Evolutionary conservation across 1,284 basidiomycete species (phyloP).

Genomic region (Ceratobasidium sp.): DNA sequence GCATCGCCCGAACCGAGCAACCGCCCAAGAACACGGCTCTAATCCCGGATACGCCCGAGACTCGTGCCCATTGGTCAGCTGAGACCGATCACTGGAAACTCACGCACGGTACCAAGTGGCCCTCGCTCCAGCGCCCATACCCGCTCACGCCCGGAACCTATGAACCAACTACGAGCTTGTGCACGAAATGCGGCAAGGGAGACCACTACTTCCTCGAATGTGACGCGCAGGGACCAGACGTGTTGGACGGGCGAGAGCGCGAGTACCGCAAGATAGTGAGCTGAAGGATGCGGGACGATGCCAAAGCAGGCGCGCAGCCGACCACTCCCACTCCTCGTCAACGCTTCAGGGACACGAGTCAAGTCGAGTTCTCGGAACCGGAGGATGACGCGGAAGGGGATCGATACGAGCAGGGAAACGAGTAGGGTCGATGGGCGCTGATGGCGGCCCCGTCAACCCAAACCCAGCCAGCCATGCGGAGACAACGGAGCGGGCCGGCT

Average conservation of each 20-base stretch:
- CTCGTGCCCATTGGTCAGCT: background rate
- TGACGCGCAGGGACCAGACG: background rate
- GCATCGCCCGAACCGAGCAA: background rate
- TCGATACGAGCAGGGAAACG: background rate
- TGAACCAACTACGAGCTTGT: slow-evolving; percentile 7
- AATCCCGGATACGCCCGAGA: background rate
- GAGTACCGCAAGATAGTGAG: background rate
- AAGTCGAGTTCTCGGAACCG: slow-evolving; percentile 11
- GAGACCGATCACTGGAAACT: background rate
- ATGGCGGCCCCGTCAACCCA: slow-evolving; percentile 17
- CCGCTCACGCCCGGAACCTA: slow-evolving; percentile 13
- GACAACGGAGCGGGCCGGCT: background rate
- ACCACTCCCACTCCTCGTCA: background rate
- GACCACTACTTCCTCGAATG: background rate
- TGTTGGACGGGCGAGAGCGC: background rate
- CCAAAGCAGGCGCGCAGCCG: background rate
- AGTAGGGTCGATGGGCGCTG: slow-evolving; percentile 15
- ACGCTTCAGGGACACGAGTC: background rate
- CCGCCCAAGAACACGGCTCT: background rate
- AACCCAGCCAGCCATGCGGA: slow-evolving; percentile 7
- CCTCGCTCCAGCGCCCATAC: background rate
- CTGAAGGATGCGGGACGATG: background rate
- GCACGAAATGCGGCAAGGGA: slow-evolving; percentile 1
- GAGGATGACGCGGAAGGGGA: background rate
- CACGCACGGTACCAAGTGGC: background rate